Evolutionary conservation across 1,284 basidiomycete genomes (phyloP), one percentile per base, ranked within the genome.

Genomic region (Sporisorium graminicola): DNA sequence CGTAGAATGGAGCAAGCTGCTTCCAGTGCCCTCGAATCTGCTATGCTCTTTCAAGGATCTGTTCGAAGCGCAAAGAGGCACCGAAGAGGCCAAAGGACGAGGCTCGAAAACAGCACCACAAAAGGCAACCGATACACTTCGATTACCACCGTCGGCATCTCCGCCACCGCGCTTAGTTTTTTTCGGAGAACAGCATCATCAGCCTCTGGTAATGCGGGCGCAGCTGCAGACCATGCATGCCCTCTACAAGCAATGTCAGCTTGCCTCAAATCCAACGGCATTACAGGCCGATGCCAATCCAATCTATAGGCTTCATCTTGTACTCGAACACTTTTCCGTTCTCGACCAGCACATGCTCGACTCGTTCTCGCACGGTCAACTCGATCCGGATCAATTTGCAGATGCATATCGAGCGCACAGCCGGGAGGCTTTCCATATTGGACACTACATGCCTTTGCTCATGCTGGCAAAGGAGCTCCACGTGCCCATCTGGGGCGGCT

Each of bases 111-210:
- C 53, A 1, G 31, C 5, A 26, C 42, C 37, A 18, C 29, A n/a
- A 3, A 14, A 20, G 20, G 24, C 12, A 22, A 7, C 3, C 22
- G 47, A 40, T 2, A 37, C 29, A 7, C 3, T 20, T 31, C 12
- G 53, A 16, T 5, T 24, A 16, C 7, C 22, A 12, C 12, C 18
- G 7, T 50, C 42, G 18, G 37, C 57, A 16, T n/a, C 53, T 51
- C 62, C 65, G 44, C 74, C 72, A 29, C 74, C 71, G 2, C 54
- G 76, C 13, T 40, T 80, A 29, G 58, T 77, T 52, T 82, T 78
- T 22, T 78, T 82, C 33, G 80, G 80, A 37, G 80, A 82, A 54
- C 80, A 82, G 42, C 80, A 82, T 44, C 80, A 82, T 61, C 80
- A 82, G 58, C 76, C 79, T 2, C 43, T 66, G 7, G 80, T 82